phyloP scores from a whole-genome alignment of 805 yeast genomes.

The Cyberlindnera bimundalis region DNA sequence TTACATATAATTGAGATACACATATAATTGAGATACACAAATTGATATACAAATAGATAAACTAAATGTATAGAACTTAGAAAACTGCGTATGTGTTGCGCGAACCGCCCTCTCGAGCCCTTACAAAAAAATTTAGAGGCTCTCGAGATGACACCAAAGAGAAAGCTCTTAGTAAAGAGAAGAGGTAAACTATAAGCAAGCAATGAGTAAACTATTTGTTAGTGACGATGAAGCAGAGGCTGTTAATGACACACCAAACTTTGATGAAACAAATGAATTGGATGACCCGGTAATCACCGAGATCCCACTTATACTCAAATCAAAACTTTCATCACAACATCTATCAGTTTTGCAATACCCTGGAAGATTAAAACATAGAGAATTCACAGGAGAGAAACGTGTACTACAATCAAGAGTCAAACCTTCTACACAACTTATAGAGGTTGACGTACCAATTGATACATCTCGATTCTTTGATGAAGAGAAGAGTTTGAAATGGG shows the following conservation, averaged over 20 bases:
- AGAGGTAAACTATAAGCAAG: background rate
- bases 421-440: slow-evolving; percentile 58
- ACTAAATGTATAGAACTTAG: too few relatives aligned
- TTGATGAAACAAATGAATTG: slow-evolving; percentile 20
- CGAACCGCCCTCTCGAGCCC: background rate
- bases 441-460: slow-evolving; percentile 73
- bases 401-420: slow-evolving; percentile 50
- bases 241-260: background rate
- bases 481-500: slow-evolving; percentile 63
- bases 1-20: too few relatives aligned
- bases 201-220: slow-evolving; percentile 20
- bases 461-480: slow-evolving; percentile 65
- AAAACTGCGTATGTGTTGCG: background rate
- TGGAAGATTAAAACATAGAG: slow-evolving; percentile 46
- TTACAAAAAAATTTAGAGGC: background rate
- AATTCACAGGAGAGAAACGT: slow-evolving; percentile 34
- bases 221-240: slow-evolving; percentile 22
- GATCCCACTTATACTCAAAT: slow-evolving; percentile 50
- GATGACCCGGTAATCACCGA: slow-evolving; percentile 55
- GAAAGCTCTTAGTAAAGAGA: background rate
- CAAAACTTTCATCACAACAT: slow-evolving; percentile 27
- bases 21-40: too few relatives aligned
- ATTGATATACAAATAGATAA: too few relatives aligned
- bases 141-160: background rate
- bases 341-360: slow-evolving; percentile 58